Conservation (phyloP, 148 eudicot species). For the Camellia lanceoleosa region DNA sequence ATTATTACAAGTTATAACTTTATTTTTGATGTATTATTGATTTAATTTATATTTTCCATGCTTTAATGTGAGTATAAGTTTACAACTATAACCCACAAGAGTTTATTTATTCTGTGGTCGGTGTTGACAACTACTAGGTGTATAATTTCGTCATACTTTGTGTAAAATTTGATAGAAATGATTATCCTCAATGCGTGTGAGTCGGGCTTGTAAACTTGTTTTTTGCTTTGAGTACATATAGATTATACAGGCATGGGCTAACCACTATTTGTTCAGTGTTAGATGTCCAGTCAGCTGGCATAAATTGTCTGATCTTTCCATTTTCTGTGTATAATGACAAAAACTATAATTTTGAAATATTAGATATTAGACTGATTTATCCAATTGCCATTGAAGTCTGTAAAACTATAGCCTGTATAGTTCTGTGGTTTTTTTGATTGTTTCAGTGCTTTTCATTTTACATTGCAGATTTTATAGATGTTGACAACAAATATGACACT, state of each 20-base stretch:
- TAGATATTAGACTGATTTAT: constrained; percentile 1
- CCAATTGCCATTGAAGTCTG: background rate
- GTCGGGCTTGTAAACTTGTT: background rate
- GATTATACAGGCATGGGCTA: background rate
- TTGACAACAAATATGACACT: background rate
- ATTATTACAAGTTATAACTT: background rate
- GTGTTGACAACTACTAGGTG: background rate
- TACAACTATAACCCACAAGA: background rate
- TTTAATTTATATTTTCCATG: background rate
- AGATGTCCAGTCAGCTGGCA: background rate
- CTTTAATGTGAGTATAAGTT: background rate
- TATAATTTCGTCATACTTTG: background rate
- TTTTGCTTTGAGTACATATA: background rate
- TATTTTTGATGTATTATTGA: background rate
- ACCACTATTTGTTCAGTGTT: background rate
- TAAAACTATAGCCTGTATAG: background rate
- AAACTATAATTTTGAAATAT: background rate
- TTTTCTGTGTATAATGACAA: background rate
- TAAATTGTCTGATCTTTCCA: background rate
- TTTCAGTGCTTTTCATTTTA: background rate
- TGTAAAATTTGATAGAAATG: background rate
- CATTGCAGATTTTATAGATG: background rate
- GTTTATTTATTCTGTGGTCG: background rate
- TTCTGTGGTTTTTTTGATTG: background rate
- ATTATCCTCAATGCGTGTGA: background rate